A percentile compares a stretch with the other conserved stretches of the same genome.
Evolutionary conservation across 805 yeast species (phyloP).

Genomic region (Komagataella pastoris): DNA sequence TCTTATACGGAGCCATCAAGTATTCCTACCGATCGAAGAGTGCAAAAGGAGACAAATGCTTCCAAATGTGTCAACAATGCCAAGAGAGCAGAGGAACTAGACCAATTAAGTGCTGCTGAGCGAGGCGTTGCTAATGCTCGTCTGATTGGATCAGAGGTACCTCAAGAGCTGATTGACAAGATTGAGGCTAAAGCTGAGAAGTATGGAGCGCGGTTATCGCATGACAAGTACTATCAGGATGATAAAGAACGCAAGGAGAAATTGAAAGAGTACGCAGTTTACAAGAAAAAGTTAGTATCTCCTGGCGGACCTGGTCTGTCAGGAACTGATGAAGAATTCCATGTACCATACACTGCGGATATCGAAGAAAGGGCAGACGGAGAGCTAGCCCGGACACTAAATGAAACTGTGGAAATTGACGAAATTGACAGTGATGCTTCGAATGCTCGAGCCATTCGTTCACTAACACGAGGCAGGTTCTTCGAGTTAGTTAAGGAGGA

Average conservation of each 20-base stretch:
- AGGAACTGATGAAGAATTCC: slow-evolving; percentile 12
- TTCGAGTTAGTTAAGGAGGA: slow-evolving; percentile 25
- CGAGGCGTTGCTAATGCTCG: slow-evolving; percentile 47
- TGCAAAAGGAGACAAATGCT: slow-evolving; percentile 14
- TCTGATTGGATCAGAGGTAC: slow-evolving; percentile 21
- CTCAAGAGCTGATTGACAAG: slow-evolving; percentile 15
- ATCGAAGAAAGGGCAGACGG: slow-evolving; percentile 51
- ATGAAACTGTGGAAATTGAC: slow-evolving; percentile 40
- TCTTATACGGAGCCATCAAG: slow-evolving; percentile 5
- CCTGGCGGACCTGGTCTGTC: slow-evolving; percentile 25
- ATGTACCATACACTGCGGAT: slow-evolving; percentile 55
- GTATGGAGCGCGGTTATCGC: slow-evolving; percentile 27
- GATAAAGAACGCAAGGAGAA: slow-evolving; percentile 32
- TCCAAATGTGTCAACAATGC: slow-evolving; percentile 21
- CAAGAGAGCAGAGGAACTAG: slow-evolving; percentile 34
- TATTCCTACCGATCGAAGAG: slow-evolving; percentile 8
- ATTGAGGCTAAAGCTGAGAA: slow-evolving; percentile 18
- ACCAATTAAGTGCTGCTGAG: slow-evolving; percentile 43
- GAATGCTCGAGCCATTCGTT: slow-evolving; percentile 50
- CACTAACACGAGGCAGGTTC: slow-evolving; percentile 57
- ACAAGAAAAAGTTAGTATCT: slow-evolving; percentile 45
- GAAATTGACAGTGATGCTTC: slow-evolving; percentile 37
- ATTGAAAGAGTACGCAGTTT: slow-evolving; percentile 42
- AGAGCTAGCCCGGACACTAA: slow-evolving; percentile 39
- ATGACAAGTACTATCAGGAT: slow-evolving; percentile 37